These are phyloP conservation scores for Trebouxia sp. DNA, from an alignment of 139 green algal species.

Conservation along the genomic window DNA sequence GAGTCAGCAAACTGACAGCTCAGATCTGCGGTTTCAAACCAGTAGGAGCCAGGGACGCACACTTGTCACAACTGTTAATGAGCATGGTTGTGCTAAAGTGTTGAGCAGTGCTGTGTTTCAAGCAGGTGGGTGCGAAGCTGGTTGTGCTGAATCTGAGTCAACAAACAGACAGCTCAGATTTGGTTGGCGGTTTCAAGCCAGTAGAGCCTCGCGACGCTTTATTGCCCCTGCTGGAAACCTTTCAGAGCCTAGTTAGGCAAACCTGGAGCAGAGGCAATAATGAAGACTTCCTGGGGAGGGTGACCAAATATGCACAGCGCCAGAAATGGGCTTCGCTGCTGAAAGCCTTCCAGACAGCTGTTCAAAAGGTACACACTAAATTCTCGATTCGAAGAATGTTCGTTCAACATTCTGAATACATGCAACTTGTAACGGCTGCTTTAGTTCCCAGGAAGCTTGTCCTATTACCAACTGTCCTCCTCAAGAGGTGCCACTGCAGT, in stretches of 20 bases:
- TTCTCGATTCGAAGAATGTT: too few species aligned
- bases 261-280: slow-evolving; percentile 79
- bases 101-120: too few species aligned
- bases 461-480: too few species aligned
- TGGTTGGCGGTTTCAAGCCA: slow-evolving; percentile 96
- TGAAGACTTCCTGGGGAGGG: slow-evolving; percentile 75
- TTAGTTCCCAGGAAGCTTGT: too few species aligned
- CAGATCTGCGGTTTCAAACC: too few species aligned
- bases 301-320: slow-evolving; percentile 72
- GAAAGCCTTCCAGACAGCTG: slow-evolving; percentile 78
- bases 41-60: too few species aligned
- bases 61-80: too few species aligned
- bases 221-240: slow-evolving; percentile 70
- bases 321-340: slow-evolving; percentile 88
- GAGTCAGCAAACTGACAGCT: neutral
- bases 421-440: too few species aligned
- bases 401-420: too few species aligned
- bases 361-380: slow-evolving; percentile 53
- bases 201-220: slow-evolving; percentile 77
- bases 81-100: too few species aligned
- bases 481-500: too few species aligned
- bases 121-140: slow-evolving; percentile 68
- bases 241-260: slow-evolving; percentile 65
- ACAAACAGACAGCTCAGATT: slow-evolving; percentile 93
- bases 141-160: slow-evolving; percentile 97